Evolutionary conservation across 495 filamentous ascomycete genomes (phyloP).

Genomic region (Penicillium ochrochloron): DNA sequence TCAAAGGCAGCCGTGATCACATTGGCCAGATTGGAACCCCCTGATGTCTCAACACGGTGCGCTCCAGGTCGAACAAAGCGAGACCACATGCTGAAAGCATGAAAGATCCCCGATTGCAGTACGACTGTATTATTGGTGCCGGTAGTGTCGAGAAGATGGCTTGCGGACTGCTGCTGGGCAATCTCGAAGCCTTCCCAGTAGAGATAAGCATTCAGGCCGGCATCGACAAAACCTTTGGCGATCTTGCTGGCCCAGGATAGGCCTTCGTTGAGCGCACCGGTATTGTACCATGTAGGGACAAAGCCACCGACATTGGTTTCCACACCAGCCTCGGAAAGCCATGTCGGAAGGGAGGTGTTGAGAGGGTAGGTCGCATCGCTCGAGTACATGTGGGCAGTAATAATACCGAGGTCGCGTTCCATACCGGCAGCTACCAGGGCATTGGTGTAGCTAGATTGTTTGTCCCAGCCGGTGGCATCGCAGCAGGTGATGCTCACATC

Average conservation of each 20-base stretch:
- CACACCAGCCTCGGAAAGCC: constrained; percentile 8
- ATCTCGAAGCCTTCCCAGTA: constrained; percentile 10
- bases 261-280: constrained; percentile 1
- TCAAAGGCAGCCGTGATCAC: constrained; percentile 3
- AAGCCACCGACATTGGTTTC: neutral
- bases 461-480: constrained; percentile 11
- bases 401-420: constrained; percentile 3
- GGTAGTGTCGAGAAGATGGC: constrained; percentile 4
- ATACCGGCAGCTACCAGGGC: constrained; percentile 5
- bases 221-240: constrained; percentile 8
- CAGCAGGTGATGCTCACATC: constrained; percentile 9
- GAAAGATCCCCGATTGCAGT: constrained; percentile 4
- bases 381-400: constrained; percentile 5
- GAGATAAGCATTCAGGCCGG: constrained; percentile 7
- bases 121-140: neutral
- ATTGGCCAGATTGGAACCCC: neutral
- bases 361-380: constrained; percentile 6
- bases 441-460: constrained; percentile 1
- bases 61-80: constrained; percentile 5
- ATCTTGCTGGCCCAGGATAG: constrained; percentile 6
- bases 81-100: constrained; percentile 8
- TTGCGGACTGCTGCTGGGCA: constrained; percentile 6
- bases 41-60: constrained; percentile 2
- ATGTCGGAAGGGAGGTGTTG: neutral
- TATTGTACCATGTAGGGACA: constrained; percentile 7